Conservation (phyloP, 805 yeast species). For the Pichia paraexigua region DNA sequence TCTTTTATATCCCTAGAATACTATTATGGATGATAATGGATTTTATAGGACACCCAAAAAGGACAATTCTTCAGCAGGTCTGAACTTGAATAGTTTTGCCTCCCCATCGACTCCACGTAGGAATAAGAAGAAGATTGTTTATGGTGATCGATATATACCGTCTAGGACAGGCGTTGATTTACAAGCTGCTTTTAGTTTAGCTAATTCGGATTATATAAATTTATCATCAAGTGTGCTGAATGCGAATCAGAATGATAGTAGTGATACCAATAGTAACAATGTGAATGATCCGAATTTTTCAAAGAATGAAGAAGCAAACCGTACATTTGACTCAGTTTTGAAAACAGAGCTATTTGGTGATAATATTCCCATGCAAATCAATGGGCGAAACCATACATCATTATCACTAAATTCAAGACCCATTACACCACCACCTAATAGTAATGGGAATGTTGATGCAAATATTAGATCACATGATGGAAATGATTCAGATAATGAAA, state of each 20-base stretch:
- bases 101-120: conserved; percentile 41
- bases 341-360: conserved; percentile 91
- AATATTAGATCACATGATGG: not conserved
- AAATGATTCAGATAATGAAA: conserved; percentile 1
- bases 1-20: not conserved
- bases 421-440: conserved; percentile 18
- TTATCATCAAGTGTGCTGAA: not conserved
- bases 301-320: conserved; percentile 74
- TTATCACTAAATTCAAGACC: conserved; percentile 4
- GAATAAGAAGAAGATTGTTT: conserved; percentile 37
- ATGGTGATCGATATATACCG: conserved; percentile 85
- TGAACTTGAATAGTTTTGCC: conserved; percentile 19
- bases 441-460: not conserved
- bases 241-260: not conserved
- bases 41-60: not conserved
- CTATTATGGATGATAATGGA: not conserved
- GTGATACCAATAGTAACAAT: not conserved
- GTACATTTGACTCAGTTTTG: conserved; percentile 77
- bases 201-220: conserved; percentile 27
- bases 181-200: conserved; percentile 70
- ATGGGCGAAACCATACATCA: conserved; percentile 5
- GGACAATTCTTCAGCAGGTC: conserved; percentile 3
- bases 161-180: conserved; percentile 77
- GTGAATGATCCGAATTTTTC: conserved; percentile 55
- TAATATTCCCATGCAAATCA: conserved; percentile 44